Evolutionary conservation across 202 grass and related monocot species (phyloP).

Genomic region (Brachypodium distachyon): DNA sequence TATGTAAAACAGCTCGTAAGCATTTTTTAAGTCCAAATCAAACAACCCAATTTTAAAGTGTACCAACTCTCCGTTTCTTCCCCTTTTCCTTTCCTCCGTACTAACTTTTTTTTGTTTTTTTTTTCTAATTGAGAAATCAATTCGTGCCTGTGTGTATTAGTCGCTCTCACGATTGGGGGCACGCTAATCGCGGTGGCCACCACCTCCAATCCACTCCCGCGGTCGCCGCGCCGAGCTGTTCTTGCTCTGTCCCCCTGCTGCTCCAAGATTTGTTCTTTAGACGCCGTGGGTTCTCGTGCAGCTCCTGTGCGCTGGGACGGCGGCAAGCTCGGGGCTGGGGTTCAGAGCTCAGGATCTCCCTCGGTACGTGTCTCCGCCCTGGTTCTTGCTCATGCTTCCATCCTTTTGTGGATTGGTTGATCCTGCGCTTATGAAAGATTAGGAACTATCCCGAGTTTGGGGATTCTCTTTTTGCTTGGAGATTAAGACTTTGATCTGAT

Average conservation of each 20-base stretch:
- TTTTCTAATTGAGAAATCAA: slow-evolving; percentile 2
- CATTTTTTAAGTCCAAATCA: not conserved
- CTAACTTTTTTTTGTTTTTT: not conserved
- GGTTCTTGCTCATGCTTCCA: not conserved
- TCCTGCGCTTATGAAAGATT: not conserved
- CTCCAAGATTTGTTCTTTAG: slow-evolving; percentile 30
- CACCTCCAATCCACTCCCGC: slow-evolving; percentile 41
- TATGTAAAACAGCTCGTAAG: no score
- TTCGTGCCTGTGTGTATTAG: slow-evolving; percentile 6
- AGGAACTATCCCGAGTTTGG: not conserved
- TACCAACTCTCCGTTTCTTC: not conserved
- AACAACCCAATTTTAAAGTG: not conserved
- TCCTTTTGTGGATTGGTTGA: not conserved
- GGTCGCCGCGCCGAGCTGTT: slow-evolving; percentile 29
- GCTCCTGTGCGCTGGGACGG: slow-evolving; percentile 1
- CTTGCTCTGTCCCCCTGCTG: slow-evolving; percentile 7
- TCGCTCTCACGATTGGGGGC: slow-evolving; percentile 33
- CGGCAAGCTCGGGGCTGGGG: not conserved
- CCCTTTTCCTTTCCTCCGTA: not conserved
- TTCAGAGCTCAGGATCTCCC: slow-evolving; percentile 18
- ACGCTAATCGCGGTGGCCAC: slow-evolving; percentile 26
- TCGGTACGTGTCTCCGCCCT: slow-evolving; percentile 4
- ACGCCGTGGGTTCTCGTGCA: not conserved
- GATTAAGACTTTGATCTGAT: not conserved
- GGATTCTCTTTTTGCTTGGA: not conserved